Conservation (phyloP, 805 yeast species). For the Kazachstania bromeliacearum region DNA sequence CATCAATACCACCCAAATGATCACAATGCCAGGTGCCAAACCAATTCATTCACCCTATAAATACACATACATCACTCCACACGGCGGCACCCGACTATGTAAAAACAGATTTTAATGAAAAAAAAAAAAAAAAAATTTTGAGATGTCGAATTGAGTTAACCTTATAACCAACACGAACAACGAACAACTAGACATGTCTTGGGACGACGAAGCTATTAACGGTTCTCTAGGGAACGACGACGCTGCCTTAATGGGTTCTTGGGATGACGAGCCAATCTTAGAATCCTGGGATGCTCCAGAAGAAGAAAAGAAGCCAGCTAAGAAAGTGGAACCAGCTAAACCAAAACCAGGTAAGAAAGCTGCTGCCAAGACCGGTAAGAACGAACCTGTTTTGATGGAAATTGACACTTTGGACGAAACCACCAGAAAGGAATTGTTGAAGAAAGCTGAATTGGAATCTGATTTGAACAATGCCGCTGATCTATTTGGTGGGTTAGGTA, state of each 20-base stretch:
- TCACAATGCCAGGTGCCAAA: no score
- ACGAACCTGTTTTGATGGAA: constrained; percentile 39
- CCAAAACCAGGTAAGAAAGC: constrained; percentile 24
- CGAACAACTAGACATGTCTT: constrained; percentile 30
- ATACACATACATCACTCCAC: no score
- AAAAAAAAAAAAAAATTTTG: no score
- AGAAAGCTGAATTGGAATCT: constrained; percentile 69
- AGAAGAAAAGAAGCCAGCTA: constrained; percentile 22
- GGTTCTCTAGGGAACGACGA: constrained; percentile 43
- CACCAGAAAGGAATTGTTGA: constrained; percentile 66
- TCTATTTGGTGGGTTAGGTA: constrained; percentile 65
- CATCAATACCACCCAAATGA: no score
- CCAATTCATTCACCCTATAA: no score
- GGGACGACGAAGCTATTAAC: constrained; percentile 87
- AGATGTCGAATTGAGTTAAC: no score
- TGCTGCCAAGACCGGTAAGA: constrained; percentile 16
- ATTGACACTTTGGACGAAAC: constrained; percentile 63
- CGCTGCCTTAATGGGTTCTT: constrained; percentile 49
- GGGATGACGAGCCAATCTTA: constrained; percentile 79
- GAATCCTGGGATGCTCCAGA: constrained; percentile 92
- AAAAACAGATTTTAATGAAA: no score
- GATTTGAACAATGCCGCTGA: constrained; percentile 92
- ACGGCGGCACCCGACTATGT: no score
- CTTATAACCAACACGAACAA: no score
- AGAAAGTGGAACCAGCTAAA: constrained; percentile 32